Conservation (phyloP, 306 rosid genomes). For the Fragaria nilgerrensis region DNA sequence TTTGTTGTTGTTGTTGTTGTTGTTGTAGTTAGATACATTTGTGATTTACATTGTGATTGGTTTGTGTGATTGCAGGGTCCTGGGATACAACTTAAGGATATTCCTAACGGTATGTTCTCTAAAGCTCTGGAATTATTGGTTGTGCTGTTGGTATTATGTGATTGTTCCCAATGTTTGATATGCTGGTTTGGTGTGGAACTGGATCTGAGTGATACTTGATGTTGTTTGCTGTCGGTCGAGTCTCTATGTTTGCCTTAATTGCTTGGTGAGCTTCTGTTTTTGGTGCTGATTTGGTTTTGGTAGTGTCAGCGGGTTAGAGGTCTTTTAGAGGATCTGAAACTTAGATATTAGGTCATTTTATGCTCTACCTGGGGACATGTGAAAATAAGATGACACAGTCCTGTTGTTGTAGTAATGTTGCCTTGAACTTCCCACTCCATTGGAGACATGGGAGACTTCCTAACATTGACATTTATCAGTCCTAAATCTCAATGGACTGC, state of each 20-base stretch:
- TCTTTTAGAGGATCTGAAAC: neutral
- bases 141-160: neutral
- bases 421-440: neutral
- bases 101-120: slow-evolving; percentile 69
- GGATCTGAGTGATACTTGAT: neutral
- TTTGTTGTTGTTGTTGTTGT: neutral
- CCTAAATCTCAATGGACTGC: neutral
- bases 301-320: neutral
- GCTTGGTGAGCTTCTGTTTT: neutral
- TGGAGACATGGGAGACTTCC: neutral
- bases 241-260: neutral
- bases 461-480: neutral
- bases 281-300: neutral
- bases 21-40: too few relatives aligned
- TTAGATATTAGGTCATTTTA: neutral
- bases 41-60: neutral
- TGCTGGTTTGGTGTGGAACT: neutral
- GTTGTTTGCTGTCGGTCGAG: neutral
- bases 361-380: neutral
- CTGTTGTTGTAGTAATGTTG: neutral
- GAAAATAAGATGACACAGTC: neutral
- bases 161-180: neutral
- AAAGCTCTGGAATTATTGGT: neutral
- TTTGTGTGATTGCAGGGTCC: slow-evolving; percentile 60
- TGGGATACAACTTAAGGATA: slow-evolving; percentile 82